Evolutionary conservation across 345 rosid species (phyloP).

Genomic region (Aethionema arabicum): DNA sequence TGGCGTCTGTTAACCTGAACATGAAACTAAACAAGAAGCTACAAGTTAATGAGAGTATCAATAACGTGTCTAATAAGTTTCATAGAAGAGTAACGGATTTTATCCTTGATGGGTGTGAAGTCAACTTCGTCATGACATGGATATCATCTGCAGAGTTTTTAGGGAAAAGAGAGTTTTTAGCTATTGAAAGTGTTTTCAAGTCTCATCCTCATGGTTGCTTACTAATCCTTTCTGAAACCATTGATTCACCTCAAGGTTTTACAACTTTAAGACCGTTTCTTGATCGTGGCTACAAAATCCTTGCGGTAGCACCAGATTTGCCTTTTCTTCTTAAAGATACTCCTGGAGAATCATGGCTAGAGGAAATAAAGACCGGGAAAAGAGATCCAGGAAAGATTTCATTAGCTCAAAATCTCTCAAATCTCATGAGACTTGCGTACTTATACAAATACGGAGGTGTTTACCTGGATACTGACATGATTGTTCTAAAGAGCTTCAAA

Average conservation of each 20-base stretch:
- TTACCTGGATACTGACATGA: constrained; percentile 74
- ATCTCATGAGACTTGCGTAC: constrained; percentile 60
- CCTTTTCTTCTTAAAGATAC: constrained; percentile 57
- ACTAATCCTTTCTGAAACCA: constrained; percentile 54
- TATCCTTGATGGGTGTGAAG: constrained; percentile 43
- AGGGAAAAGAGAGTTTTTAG: constrained; percentile 51
- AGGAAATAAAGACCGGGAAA: constrained; percentile 51
- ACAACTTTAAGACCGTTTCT: constrained; percentile 55
- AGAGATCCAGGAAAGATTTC: constrained; percentile 72
- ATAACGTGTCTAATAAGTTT: constrained; percentile 43
- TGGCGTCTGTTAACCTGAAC: constrained; percentile 39
- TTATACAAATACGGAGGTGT: constrained; percentile 77
- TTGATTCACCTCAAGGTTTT: constrained; percentile 58
- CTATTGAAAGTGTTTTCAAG: constrained; percentile 62
- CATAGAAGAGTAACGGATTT: constrained; percentile 49
- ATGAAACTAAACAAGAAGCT: constrained; percentile 43
- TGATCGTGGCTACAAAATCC: constrained; percentile 48
- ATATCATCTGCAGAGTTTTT: constrained; percentile 49
- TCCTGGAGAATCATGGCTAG: constrained; percentile 60
- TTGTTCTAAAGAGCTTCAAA: constrained; percentile 51
- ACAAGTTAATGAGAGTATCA: constrained; percentile 41
- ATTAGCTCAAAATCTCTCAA: constrained; percentile 67
- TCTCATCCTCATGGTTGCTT: constrained; percentile 61
- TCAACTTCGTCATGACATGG: constrained; percentile 78
- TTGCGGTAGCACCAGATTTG: constrained; percentile 63